Evolutionary conservation across 75 land plant genomes (phyloP).

Genomic region (Isoetes taiwanensis): DNA sequence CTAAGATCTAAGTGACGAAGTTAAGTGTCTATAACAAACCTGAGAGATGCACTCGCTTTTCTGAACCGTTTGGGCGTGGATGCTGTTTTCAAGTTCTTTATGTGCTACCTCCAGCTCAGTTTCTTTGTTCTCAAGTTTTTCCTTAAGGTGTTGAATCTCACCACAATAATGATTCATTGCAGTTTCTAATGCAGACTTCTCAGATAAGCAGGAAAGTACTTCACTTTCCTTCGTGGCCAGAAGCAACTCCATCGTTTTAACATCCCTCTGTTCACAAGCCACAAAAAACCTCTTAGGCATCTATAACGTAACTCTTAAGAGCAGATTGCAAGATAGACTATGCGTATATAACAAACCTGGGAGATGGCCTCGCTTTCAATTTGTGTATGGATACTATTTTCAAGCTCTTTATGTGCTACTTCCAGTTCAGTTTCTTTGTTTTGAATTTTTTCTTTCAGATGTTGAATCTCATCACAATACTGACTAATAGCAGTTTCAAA

Average conservation of each 20-base stretch:
- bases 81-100: background rate
- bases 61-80: background rate
- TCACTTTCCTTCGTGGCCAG: slow-evolving; percentile 5
- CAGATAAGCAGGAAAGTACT: background rate
- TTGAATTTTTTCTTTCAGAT: slow-evolving; percentile 4
- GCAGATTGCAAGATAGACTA: too few species aligned
- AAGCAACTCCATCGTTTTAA: slow-evolving; percentile 6
- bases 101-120: background rate
- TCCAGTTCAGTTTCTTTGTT: background rate
- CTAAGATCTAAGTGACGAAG: too few species aligned
- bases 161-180: background rate
- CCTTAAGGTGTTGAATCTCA: too few species aligned
- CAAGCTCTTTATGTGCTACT: slow-evolving; percentile 4
- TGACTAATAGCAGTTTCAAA: slow-evolving; percentile 1
- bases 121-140: background rate
- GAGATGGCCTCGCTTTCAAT: too few species aligned
- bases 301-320: too few species aligned
- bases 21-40: too few species aligned
- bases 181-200: slow-evolving; percentile 5
- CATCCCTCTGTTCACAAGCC: too few species aligned
- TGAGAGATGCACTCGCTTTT: too few species aligned
- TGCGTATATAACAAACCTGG: too few species aligned
- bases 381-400: background rate
- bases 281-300: too few species aligned
- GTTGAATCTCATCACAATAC: too few species aligned